These are phyloP conservation scores for Multifurca ochricompacta DNA, from an alignment of 768 basidiomycete genomes.

Conservation along the genomic window DNA sequence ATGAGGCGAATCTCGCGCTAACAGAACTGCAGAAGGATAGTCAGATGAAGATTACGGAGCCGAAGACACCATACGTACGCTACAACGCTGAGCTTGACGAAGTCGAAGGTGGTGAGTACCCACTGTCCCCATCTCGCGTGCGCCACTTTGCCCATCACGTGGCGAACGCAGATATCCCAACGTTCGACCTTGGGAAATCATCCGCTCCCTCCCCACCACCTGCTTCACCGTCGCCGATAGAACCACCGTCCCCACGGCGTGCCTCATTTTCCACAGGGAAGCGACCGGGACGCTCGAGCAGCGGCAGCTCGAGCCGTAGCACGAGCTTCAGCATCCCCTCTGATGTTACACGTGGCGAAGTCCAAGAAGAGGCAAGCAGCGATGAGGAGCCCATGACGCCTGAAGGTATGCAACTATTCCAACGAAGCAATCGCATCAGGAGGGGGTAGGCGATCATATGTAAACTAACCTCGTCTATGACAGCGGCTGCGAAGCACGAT, in stretches of 20 bases:
- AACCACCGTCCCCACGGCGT: conserved; percentile 55
- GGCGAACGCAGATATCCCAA: conserved; percentile 63
- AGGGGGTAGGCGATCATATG: too few relatives aligned
- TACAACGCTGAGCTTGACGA: conserved; percentile 84
- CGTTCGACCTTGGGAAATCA: conserved; percentile 51
- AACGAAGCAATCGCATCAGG: too few relatives aligned
- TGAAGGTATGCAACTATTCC: conserved; percentile 58
- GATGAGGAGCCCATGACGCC: conserved; percentile 75
- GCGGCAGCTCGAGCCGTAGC: conserved; percentile 63
- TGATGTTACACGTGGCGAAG: conserved; percentile 40
- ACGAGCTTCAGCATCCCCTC: conserved; percentile 54
- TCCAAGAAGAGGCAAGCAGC: conserved; percentile 43
- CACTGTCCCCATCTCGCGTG: background rate
- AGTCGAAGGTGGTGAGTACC: conserved; percentile 69
- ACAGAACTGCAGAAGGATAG: conserved; percentile 95
- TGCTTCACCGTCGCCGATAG: conserved; percentile 6
- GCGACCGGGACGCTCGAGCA: conserved; percentile 48
- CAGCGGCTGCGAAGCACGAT: conserved; percentile 76
- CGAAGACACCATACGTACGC: conserved; percentile 93
- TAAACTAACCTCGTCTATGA: background rate
- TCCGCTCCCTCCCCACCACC: conserved; percentile 19
- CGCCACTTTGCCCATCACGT: background rate
- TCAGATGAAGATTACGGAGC: conserved; percentile 97
- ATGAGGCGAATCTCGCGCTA: conserved; percentile 86
- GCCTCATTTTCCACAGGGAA: conserved; percentile 64